Percentiles rank a stretch among this genome's conserved stretches.
Conservation (phyloP, 2,329 filamentous ascomycete species). For the Aurifilum marmelostoma region DNA sequence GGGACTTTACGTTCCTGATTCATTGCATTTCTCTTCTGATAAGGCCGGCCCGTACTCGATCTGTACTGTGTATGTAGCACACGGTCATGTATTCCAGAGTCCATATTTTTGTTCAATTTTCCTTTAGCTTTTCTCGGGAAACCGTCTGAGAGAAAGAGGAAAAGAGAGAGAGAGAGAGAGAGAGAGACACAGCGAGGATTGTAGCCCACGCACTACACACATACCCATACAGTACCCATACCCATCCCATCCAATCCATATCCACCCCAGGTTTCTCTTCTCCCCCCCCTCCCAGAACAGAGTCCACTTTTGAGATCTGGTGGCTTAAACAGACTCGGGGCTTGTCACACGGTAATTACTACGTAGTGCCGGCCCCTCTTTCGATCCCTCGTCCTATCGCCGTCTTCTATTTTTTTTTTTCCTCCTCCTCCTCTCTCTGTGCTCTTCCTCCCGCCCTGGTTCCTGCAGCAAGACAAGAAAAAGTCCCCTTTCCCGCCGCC, state of each 20-base stretch:
- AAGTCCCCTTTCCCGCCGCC: background rate
- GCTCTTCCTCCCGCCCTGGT: background rate
- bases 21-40: background rate
- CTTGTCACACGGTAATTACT: constrained; percentile 7
- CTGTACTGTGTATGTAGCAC: background rate
- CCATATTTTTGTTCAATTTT: too few species aligned
- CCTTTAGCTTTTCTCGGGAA: too few species aligned
- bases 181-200: background rate
- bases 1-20: constrained; percentile 1
- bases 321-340: background rate
- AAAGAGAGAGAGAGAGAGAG: too few species aligned
- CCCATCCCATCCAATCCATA: too few species aligned
- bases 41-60: background rate
- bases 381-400: background rate
- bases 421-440: background rate
- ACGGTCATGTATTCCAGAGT: too few species aligned
- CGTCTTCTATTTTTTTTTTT: background rate
- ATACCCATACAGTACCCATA: background rate
- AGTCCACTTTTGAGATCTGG: constrained; percentile 1
- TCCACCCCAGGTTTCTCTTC: background rate
- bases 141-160: background rate
- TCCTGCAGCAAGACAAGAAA: background rate
- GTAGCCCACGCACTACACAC: background rate
- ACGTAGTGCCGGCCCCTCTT: constrained; percentile 4
- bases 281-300: background rate